Base-by-base conservation (phyloP, 2,329 filamentous ascomycete genomes). In the Fonsecaea nubica region DNA sequence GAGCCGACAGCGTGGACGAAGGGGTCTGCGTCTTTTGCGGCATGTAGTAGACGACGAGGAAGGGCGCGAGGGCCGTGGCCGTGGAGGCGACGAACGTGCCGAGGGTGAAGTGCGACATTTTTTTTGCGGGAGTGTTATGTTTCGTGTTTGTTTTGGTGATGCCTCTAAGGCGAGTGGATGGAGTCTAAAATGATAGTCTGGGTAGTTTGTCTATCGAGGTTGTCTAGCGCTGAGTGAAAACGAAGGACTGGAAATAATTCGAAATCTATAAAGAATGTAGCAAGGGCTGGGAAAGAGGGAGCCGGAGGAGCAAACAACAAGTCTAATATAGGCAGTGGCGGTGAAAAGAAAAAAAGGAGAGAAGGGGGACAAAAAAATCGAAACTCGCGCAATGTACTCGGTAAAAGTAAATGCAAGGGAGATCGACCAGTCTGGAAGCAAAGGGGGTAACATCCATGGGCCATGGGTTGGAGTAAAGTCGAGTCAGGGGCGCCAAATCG, bases 11-110 rank as follows among this genome's bases (percentile, higher is more conserved):
- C 21, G 53, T 25, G 0, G 56, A 35, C 33, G 54, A n/a, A 18
- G 63, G 62, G 13, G 50, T 59, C 30, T 67, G 60, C 13, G 58
- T 40, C 13, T 61, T 48, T 42, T 56, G 61, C 30, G 65, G 65
- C 57, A 67, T 45, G 45, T 67, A 64, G 45, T 67, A 67, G 10
- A 57, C 65, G 33, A 60, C 56, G n/a, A 67, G 56, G 52, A 67
- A 67, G 4, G 65, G 65, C 25, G 65, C 65, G 21, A 67, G 42
- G 18, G 65, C 65, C 5, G 65, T 67, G 52, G 65, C 65, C 35
- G 65, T 67, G 12, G 65, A 62, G 53, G 65, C 65, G 53, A 67
- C 10, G 36, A 67, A 62, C 12, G 65, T 67, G 33, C 40, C 42
- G 54, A 67, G 13, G 7, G 65, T 67, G 45, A 67, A 63, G 50